Evolutionary conservation across 208 protist genomes (phyloP).

Genomic region (Hexamita inflata): DNA sequence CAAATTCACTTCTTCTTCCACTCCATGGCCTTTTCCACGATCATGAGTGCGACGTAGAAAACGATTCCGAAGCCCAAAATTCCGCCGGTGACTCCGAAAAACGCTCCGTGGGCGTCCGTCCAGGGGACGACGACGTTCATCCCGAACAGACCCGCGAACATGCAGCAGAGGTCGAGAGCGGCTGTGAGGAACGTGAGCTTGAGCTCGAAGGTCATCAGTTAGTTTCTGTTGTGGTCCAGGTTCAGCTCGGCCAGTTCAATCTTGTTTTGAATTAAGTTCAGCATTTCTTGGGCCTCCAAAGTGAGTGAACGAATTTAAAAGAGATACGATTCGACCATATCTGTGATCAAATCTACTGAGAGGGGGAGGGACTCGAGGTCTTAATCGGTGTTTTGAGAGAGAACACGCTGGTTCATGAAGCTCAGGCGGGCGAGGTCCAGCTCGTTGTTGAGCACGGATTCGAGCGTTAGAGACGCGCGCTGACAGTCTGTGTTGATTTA

Average conservation of each 20-base stretch:
- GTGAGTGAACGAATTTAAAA: not conserved
- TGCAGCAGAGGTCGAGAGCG: not conserved
- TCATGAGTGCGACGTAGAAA: not conserved
- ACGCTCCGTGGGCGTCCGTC: not conserved
- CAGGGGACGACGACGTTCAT: conserved; percentile 9
- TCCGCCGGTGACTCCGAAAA: not conserved
- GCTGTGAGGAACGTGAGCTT: not conserved
- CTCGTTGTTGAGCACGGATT: no score
- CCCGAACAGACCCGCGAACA: not conserved
- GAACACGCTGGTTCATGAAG: no score
- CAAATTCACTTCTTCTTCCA: no score
- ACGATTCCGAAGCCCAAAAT: not conserved
- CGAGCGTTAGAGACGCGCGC: no score
- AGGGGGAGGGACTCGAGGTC: no score
- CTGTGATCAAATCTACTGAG: not conserved
- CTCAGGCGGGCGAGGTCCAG: no score
- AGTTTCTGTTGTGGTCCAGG: not conserved
- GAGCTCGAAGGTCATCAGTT: not conserved
- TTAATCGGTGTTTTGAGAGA: no score
- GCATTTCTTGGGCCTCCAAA: not conserved
- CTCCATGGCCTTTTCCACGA: not conserved
- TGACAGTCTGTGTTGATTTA: no score
- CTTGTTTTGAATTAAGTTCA: not conserved
- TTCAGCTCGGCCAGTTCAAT: not conserved
- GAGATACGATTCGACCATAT: conserved; percentile 5